Evolutionary conservation across 768 basidiomycete species (phyloP), one percentile per base, ranked within the genome.

Genomic region (Tylopilus rubrobrunneus): DNA sequence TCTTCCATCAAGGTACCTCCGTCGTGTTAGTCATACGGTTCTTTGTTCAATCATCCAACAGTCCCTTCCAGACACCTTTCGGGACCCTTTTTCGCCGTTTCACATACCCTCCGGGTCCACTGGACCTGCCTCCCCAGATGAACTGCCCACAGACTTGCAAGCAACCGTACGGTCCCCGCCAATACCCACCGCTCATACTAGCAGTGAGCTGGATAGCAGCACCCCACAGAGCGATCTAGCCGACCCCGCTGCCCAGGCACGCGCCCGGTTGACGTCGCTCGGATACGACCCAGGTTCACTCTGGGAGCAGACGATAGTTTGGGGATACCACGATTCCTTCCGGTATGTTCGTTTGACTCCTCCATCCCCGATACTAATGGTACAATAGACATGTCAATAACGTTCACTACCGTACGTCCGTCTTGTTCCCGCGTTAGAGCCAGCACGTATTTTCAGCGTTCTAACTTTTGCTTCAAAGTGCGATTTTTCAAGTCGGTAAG

Each of bases 241-340:
- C n/a, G n/a, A n/a, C n/a, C n/a, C n/a, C n/a, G n/a, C n/a, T n/a
- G n/a, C n/a, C n/a, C n/a, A n/a, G n/a, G n/a, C n/a, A n/a, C n/a
- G n/a, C n/a, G n/a, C n/a, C n/a, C n/a, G n/a, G n/a, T n/a, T n/a
- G n/a, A n/a, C n/a, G n/a, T n/a, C n/a, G n/a, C n/a, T n/a, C n/a
- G n/a, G n/a, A n/a, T n/a, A n/a, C n/a, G n/a, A n/a, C 63, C 75
- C 81, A 2, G 58, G 67, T 27, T 86, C 85, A 17, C 83, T 90
- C 51, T 88, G 84, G 84, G 85, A 89, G 62, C 88, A 90, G 63
- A 73, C 71, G 14, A 79, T 91, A n/a, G 82, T 77, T 0, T 90
- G 88, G 88, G n/a, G n/a, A n/a, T n/a, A n/a, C n/a, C n/a, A n/a
- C n/a, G n/a, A n/a, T n/a, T n/a, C n/a, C n/a, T n/a, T 89, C 63